Conservation (phyloP, 2,329 filamentous ascomycete genomes). For the Cladosporium sp. region DNA sequence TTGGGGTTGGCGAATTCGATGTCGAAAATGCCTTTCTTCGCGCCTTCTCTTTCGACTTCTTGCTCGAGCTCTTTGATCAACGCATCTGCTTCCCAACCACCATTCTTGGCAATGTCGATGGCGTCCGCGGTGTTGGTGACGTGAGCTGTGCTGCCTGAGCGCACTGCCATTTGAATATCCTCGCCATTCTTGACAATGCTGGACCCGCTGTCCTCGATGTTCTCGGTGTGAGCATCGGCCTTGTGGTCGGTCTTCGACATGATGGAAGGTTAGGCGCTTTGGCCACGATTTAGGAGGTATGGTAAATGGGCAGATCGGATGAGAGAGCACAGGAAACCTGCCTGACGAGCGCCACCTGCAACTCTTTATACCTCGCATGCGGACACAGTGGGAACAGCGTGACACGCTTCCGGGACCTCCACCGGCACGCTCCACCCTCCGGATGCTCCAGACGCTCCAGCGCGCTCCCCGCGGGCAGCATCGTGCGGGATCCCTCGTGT, state of each 20-base stretch:
- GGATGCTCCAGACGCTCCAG: conserved; percentile 10
- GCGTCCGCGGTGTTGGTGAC: conserved; percentile 25
- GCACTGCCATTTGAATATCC: conserved; percentile 24
- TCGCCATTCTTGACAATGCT: conserved; percentile 15
- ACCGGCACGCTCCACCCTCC: conserved; percentile 8
- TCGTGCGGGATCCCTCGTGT: conserved; percentile 9
- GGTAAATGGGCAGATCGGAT: too few species aligned
- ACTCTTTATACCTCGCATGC: conserved; percentile 7
- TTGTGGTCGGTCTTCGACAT: conserved; percentile 19
- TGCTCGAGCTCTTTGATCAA: conserved; percentile 38
- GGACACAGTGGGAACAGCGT: conserved; percentile 1
- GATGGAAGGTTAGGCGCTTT: conserved; percentile 3
- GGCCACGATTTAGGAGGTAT: background rate
- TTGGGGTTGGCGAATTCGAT: conserved; percentile 56
- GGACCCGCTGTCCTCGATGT: conserved; percentile 18
- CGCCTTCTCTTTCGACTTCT: conserved; percentile 30
- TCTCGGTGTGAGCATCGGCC: conserved; percentile 14
- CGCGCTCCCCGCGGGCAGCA: conserved; percentile 9
- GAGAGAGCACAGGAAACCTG: background rate
- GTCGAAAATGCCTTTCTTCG: conserved; percentile 43
- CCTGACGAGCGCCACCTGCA: background rate
- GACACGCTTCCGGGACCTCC: conserved; percentile 10
- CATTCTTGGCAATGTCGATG: conserved; percentile 26
- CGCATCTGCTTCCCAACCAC: conserved; percentile 41
- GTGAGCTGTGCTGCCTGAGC: conserved; percentile 24